Percentiles rank a stretch among this genome's conserved stretches.
phyloP scores from a whole-genome alignment of 176 grass and related monocot genomes.

The Lolium multiflorum region DNA sequence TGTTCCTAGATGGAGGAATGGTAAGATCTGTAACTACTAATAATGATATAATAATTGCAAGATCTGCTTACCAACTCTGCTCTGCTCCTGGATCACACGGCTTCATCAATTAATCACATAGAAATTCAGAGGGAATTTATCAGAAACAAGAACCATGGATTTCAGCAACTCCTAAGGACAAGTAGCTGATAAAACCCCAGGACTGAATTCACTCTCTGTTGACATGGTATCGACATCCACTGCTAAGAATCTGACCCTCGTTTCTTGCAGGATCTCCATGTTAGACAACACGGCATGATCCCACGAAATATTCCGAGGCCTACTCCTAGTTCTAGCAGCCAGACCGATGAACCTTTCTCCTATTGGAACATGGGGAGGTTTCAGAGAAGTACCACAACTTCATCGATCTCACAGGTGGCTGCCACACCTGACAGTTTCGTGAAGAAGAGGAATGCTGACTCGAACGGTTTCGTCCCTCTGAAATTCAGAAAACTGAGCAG shows the following conservation, averaged over 20 bases:
- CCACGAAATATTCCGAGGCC: constrained; percentile 39
- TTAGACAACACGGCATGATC: constrained; percentile 34
- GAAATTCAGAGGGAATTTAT: constrained; percentile 6
- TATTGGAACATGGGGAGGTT: constrained; percentile 83
- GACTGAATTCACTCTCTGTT: constrained; percentile 15
- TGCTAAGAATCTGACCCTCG: not conserved
- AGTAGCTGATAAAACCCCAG: constrained; percentile 22
- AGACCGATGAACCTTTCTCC: constrained; percentile 70
- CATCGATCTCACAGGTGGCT: constrained; percentile 38
- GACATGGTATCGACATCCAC: not conserved
- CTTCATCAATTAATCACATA: not conserved
- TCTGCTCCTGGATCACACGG: not conserved
- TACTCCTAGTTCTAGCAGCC: constrained; percentile 45
- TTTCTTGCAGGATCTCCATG: constrained; percentile 52
- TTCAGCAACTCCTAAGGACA: constrained; percentile 19
- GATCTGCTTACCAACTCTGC: constrained; percentile 13
- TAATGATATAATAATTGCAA: not conserved
- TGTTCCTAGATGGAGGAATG: constrained; percentile 2
- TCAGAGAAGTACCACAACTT: constrained; percentile 50
- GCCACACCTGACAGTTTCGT: constrained; percentile 41
- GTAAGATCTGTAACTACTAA: not conserved
- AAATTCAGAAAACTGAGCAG: constrained; percentile 53
- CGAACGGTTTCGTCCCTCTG: constrained; percentile 21
- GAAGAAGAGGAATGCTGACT: constrained; percentile 55
- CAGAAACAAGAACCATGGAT: not conserved